These are phyloP conservation scores for Inonotus obliquus DNA, from an alignment of 1,284 basidiomycete genomes.

Conservation along the genomic window DNA sequence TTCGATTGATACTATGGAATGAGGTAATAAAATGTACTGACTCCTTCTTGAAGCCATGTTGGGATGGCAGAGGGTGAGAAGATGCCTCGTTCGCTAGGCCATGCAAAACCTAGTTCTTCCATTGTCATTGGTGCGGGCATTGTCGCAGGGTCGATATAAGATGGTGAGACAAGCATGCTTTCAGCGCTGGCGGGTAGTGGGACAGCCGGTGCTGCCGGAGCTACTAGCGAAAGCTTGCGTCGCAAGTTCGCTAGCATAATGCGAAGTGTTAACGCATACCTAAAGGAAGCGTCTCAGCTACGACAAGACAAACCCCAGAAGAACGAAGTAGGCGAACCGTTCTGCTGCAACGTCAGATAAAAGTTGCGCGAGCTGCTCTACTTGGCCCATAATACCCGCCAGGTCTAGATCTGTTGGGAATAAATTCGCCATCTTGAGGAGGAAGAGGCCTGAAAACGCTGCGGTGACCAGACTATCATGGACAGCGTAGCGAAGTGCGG, in stretches of 20 bases:
- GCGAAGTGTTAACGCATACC: slow-evolving; percentile 83
- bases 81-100: slow-evolving; percentile 68
- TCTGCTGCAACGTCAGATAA: slow-evolving; percentile 86
- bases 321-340: slow-evolving; percentile 40
- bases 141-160: slow-evolving; percentile 48
- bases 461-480: slow-evolving; percentile 91
- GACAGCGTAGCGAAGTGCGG: slow-evolving; percentile 82
- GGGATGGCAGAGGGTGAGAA: slow-evolving; percentile 79
- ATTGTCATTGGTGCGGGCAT: slow-evolving; percentile 67
- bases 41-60: slow-evolving; percentile 79
- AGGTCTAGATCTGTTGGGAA: slow-evolving; percentile 81
- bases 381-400: slow-evolving; percentile 66
- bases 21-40: slow-evolving; percentile 26
- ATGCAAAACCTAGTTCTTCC: slow-evolving; percentile 77
- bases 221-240: slow-evolving; percentile 65
- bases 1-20: neutral
- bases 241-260: slow-evolving; percentile 88
- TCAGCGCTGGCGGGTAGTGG: slow-evolving; percentile 48
- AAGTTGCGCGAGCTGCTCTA: slow-evolving; percentile 79
- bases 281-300: slow-evolving; percentile 25
- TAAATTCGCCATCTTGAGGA: slow-evolving; percentile 87
- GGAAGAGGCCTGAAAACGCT: slow-evolving; percentile 87
- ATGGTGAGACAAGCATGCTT: slow-evolving; percentile 49
- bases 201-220: slow-evolving; percentile 37
- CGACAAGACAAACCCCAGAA: slow-evolving; percentile 4